Evolutionary conservation across 2,329 filamentous ascomycete genomes (phyloP).

Genomic region (Fonsecaea erecta): DNA sequence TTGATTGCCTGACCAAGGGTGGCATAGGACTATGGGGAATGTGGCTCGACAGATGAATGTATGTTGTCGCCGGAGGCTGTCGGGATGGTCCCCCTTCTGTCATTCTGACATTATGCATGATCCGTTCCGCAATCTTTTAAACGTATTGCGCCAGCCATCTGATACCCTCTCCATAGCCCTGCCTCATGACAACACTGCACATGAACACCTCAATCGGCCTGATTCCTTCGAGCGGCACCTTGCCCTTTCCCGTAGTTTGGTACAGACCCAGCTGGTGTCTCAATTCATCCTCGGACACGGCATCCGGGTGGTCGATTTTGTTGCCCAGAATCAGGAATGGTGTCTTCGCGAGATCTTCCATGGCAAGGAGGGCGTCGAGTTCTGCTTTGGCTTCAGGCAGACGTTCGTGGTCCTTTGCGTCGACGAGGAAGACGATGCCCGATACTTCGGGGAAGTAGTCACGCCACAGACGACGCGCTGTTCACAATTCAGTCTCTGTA

Average conservation of each 20-base stretch:
- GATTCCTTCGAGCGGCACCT: conserved; percentile 88
- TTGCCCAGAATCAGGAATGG: conserved; percentile 96
- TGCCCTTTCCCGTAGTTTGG: conserved; percentile 95
- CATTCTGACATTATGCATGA: not conserved
- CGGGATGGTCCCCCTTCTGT: not conserved
- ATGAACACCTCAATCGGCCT: conserved; percentile 97
- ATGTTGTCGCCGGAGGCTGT: not conserved
- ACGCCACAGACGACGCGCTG: conserved; percentile 91
- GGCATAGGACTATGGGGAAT: not conserved
- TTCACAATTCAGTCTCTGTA: not conserved
- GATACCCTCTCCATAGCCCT: conserved; percentile 90
- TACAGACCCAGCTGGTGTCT: conserved; percentile 90
- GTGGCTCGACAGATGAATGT: not conserved
- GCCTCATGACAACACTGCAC: conserved; percentile 98
- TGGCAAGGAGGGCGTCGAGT: conserved; percentile 89
- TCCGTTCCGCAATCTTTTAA: conserved; percentile 53
- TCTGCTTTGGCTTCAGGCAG: conserved; percentile 94
- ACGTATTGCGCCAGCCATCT: conserved; percentile 93
- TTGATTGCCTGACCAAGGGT: not conserved
- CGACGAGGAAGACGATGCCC: conserved; percentile 96
- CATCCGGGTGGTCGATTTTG: conserved; percentile 98
- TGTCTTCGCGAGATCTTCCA: conserved; percentile 96
- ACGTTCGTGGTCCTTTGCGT: conserved; percentile 95
- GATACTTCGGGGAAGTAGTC: conserved; percentile 97
- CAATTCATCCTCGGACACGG: conserved; percentile 93